Conservation (phyloP, 1,284 basidiomycete genomes). For the Moniliophthora roreri region DNA sequence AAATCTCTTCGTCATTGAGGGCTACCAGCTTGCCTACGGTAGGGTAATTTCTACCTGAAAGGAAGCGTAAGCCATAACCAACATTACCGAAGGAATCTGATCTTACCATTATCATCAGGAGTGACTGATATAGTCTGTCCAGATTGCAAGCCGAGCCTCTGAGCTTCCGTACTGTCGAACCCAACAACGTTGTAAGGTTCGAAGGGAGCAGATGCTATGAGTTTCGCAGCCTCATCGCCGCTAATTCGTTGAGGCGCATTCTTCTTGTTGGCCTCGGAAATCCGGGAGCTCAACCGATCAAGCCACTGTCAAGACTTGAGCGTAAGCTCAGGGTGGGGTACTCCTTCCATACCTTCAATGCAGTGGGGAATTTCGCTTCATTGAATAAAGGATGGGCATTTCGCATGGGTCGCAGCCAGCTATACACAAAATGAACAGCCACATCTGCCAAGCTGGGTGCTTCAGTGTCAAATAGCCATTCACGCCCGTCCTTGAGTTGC, state of each 20-base stretch:
- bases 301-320: conserved; percentile 12
- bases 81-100: neutral
- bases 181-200: conserved; percentile 40
- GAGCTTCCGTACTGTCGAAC: conserved; percentile 46
- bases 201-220: conserved; percentile 37
- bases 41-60: conserved; percentile 12
- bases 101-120: conserved; percentile 51
- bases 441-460: conserved; percentile 51
- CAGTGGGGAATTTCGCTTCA: conserved; percentile 36
- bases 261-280: conserved; percentile 3
- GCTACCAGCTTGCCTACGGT: conserved; percentile 51
- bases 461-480: conserved; percentile 58
- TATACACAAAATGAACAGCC: conserved; percentile 45
- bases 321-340: conserved; percentile 1
- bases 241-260: conserved; percentile 25
- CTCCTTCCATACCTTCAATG: conserved; percentile 34
- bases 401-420: conserved; percentile 41
- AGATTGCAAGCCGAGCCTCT: conserved; percentile 36
- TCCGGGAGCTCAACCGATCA: conserved; percentile 5
- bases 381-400: conserved; percentile 38
- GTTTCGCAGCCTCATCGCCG: conserved; percentile 43
- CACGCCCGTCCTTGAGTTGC: conserved; percentile 53
- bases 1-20: conserved; percentile 47
- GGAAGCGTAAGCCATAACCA: too few species aligned
- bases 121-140: conserved; percentile 41